Base-by-base conservation (phyloP, 78 protist genomes). In the Dictyostelium discoideum region DNA sequence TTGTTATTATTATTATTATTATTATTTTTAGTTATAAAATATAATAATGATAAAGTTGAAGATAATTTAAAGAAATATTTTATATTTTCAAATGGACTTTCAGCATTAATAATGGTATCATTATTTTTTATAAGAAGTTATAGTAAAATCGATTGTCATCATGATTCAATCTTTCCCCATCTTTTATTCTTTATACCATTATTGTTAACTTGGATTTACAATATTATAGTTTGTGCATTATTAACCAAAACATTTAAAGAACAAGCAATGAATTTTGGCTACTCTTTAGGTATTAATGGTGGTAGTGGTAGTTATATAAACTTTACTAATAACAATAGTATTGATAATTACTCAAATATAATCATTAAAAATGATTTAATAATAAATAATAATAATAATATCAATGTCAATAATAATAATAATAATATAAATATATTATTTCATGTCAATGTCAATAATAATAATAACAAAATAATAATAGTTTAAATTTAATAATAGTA, bases 171-270 rank as follows among this genome's bases (percentile, higher is more conserved):
- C 10, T 87, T 77, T 78, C 85, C 93, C 5, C 93, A 87, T 42
- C n/a, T 87, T 3, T 63, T 87, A 14, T 87, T 87, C 20, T 87
- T 87, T 76, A 87, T 87, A 5, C 93, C 93, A 24, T 20, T 87
- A 76, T 2, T 87, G 22, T 8, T 39, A 5, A 8, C 86, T n/a
- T 78, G 65, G 57, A 18, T 78, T 18, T 87, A 63, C 40, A 87
- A 87, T 87, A 37, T 87, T 16, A 65, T 63, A 2, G 93, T 87
- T 13, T 87, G 86, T 42, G 32, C 50, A 54, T 37, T 77, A n/a
- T 63, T 54, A 50, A 65, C 67, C 14, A 65, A 42, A 44, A 85
- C 77, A 37, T 42, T 85, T 6, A 85, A 67, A 39, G 32, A 29
- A 18, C 26, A 48, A 18, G 26, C 63, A 20, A 79, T 32, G 37